Evolutionary conservation across 306 rosid genomes (phyloP).

Genomic region (Prunus mume): DNA sequence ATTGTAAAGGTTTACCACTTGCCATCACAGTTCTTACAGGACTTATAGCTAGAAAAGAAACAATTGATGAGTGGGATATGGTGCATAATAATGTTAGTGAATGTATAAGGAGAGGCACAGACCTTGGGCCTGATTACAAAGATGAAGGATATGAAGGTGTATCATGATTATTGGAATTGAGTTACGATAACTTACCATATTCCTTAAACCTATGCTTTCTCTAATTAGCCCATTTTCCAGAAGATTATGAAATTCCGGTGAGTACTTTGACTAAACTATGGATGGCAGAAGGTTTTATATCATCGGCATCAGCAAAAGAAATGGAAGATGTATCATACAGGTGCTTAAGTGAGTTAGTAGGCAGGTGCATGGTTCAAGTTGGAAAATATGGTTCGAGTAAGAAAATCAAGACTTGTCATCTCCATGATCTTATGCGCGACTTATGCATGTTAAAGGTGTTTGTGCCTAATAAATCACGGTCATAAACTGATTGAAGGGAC

Average conservation of each 20-base stretch:
- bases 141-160: neutral
- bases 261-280: constrained; percentile 2
- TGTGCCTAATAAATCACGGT: too few species aligned
- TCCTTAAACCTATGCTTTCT: constrained; percentile 6
- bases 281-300: constrained; percentile 18
- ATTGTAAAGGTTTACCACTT: constrained; percentile 7
- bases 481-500: too few species aligned
- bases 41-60: neutral
- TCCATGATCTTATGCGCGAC: constrained; percentile 5
- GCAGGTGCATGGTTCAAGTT: constrained; percentile 11
- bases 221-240: neutral
- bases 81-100: neutral
- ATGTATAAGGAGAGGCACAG: neutral
- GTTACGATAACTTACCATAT: constrained; percentile 9
- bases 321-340: constrained; percentile 4
- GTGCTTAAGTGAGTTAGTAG: constrained; percentile 6
- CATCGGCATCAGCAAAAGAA: neutral
- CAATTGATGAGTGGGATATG: neutral
- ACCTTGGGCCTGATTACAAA: neutral
- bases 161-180: constrained; percentile 15
- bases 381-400: neutral
- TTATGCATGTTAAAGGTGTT: neutral
- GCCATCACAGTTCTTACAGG: constrained; percentile 4
- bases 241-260: constrained; percentile 9
- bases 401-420: neutral